Evolutionary conservation across 2,329 filamentous ascomycete species (phyloP), one percentile per base, ranked within the genome.

Genomic region (Diaporthe citrichinensis): DNA sequence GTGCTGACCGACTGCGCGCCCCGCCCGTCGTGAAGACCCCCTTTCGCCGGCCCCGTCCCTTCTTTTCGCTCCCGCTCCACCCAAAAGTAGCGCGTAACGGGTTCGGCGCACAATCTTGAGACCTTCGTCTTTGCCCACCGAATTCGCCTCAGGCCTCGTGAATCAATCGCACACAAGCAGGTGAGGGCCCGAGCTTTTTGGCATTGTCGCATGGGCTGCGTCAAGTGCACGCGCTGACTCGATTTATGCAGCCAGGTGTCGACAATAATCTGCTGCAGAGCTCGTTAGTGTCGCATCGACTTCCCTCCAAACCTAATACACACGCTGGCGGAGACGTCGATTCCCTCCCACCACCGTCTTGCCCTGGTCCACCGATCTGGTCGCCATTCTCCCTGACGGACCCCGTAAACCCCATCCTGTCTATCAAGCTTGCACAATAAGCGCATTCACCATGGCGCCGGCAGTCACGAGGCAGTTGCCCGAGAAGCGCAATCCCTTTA

Each of bases 401-500:
- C 53, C 41, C 28, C 34, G 34, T 10, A 34, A 44, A 71, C 36
- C 61, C 46, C 31, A 53, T 53, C 71, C 8, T 41, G 23, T 34
- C 49, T 62, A 65, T 53, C 71, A 41, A 46, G 53, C 15, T 53
- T 76, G 51, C 74, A 76, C 46, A 41, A 28, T 3, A 20, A 41
- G 31, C 49, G 65, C 65, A 41, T 36, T 36, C 44, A 72, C 49
- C 25, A 81, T 81, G 80, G 78, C 79, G 53, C 74, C 77, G 28
- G 49, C 75, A 53, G 39, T 39, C 34, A 55, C 73, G 4, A 75
- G 80, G 73, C 62, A 57, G 61, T 78, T 82, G 77, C 90, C 90
- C 58, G 84, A 86, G 80, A 82, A 83, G 83, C 85, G 86, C 79
- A 92, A 92, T 81, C 87, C 87, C 62, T 84, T 91, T 71, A 86